A percentile compares a stretch with the other conserved stretches of the same genome.
These are phyloP conservation scores for Cyclocybe cylindracea DNA, from an alignment of 768 basidiomycete genomes.

Conservation along the genomic window DNA sequence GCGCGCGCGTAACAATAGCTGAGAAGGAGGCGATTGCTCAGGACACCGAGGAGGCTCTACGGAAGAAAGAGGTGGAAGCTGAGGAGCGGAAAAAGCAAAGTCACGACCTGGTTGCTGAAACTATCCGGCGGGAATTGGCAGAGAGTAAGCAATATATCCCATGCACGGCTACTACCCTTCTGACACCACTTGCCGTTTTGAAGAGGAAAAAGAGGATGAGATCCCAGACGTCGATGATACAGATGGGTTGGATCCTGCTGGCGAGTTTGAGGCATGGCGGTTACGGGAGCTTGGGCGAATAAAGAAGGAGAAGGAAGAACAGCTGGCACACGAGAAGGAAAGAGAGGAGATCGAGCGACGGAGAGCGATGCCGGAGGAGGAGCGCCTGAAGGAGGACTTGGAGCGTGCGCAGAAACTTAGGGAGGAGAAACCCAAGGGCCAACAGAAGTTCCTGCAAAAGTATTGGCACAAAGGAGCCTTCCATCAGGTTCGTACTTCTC, in stretches of 20 bases:
- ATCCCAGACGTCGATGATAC: slow-evolving; percentile 93
- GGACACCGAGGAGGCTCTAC: slow-evolving; percentile 75
- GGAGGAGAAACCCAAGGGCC: slow-evolving; percentile 87
- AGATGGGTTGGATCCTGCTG: slow-evolving; percentile 86
- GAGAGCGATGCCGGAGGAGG: slow-evolving; percentile 90
- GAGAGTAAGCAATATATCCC: slow-evolving; percentile 64
- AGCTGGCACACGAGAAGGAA: slow-evolving; percentile 78
- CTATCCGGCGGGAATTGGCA: slow-evolving; percentile 85
- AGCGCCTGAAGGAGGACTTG: slow-evolving; percentile 89
- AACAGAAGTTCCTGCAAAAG: slow-evolving; percentile 93
- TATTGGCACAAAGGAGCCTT: slow-evolving; percentile 99
- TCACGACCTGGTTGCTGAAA: slow-evolving; percentile 92
- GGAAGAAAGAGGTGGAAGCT: slow-evolving; percentile 69
- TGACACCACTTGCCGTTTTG: neutral
- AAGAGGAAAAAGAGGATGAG: slow-evolving; percentile 87
- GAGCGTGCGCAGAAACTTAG: slow-evolving; percentile 81
- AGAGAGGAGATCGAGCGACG: slow-evolving; percentile 90
- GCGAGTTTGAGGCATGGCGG: slow-evolving; percentile 96
- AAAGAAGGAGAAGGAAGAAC: slow-evolving; percentile 91
- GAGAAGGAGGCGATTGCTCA: slow-evolving; percentile 68
- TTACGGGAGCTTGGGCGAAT: slow-evolving; percentile 91
- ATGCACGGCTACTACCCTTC: neutral
- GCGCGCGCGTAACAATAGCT: slow-evolving; percentile 70
- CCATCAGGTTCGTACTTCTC: slow-evolving; percentile 67
- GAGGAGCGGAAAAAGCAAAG: slow-evolving; percentile 87